Evolutionary conservation across 1,284 basidiomycete genomes (phyloP).

Genomic region (Cystobasidium pallidum): DNA sequence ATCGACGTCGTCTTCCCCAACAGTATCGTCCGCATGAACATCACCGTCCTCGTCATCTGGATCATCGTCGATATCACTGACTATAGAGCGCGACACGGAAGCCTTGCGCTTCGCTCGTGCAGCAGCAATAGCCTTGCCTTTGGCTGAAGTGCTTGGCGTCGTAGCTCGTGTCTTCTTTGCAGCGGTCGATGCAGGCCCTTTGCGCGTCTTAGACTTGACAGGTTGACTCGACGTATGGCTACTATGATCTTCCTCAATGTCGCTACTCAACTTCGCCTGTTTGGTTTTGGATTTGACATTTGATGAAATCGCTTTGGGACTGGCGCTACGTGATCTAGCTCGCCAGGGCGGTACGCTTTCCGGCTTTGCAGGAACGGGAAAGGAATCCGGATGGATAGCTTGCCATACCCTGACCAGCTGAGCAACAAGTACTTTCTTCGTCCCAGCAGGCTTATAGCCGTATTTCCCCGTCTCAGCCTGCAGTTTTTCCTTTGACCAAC

Average conservation of each 20-base stretch:
- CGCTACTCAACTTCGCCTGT: not conserved
- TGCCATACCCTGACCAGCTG: slow-evolving; percentile 30
- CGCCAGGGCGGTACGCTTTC: slow-evolving; percentile 19
- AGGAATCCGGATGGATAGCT: slow-evolving; percentile 25
- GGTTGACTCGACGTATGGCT: not conserved
- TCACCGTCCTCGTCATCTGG: slow-evolving; percentile 3
- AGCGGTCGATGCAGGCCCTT: not conserved
- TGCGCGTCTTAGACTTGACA: not conserved
- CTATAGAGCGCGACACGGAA: not conserved
- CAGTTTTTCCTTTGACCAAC: slow-evolving; percentile 34
- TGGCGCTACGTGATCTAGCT: slow-evolving; percentile 4
- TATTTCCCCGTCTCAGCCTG: slow-evolving; percentile 41
- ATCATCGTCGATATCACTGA: slow-evolving; percentile 1
- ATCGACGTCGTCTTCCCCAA: slow-evolving; percentile 26
- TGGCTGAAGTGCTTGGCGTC: not conserved
- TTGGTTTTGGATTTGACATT: not conserved
- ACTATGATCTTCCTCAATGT: not conserved
- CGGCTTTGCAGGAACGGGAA: not conserved
- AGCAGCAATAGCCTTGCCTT: slow-evolving; percentile 16
- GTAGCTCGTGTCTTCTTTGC: slow-evolving; percentile 5
- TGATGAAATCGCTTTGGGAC: not conserved
- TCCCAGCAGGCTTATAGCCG: slow-evolving; percentile 43
- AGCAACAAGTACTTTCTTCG: slow-evolving; percentile 20
- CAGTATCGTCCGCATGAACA: slow-evolving; percentile 8
- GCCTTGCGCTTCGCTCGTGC: slow-evolving; percentile 28